Base-by-base conservation (phyloP, 1,284 basidiomycete genomes). In the Xerocomus amazonicus region DNA sequence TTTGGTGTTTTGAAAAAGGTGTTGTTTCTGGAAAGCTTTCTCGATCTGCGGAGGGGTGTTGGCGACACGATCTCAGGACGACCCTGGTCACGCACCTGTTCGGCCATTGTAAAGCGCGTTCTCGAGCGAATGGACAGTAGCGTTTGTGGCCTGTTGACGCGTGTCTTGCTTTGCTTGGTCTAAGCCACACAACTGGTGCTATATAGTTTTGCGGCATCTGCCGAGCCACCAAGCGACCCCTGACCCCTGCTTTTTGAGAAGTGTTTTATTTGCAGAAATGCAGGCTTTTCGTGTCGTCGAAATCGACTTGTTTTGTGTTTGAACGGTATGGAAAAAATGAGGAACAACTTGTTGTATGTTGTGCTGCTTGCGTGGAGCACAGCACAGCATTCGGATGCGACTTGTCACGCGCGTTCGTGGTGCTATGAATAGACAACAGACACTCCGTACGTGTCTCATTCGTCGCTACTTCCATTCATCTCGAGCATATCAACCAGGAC, bases 1-100 rank as follows among this genome's bases (percentile, higher is more conserved):
- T 84, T 99, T 99, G 73, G 92, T 81, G 78, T 97, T 97, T 76
- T 97, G 92, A 86, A 99, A 99, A 72, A 99, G 83, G 69, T 87
- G 83, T 75, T 99, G 96, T 80, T 97, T 97, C 77, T 96, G 93
- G 80, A 81, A 97, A 61, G 90, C 89, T 76, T 92, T 94, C 75
- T 95, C 91, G 67, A 93, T 83, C 88, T 94, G 41, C n/a, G 48
- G 48, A 42, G 19, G 14, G 44, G 13, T 13, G 47, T 49, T 31
- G 27, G 28, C 29, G 27, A 43, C 36, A 29, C 19, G 9, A 3
- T 41, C 7, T 17, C 19, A 14, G n/a, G 5, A 26, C 29, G 16
- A 23, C 16, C 6, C 38, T 46, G 16, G 3, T 28, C n/a, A 52
- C 67, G 35, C 40, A 66, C 65, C 51, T 66, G 65, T 48, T 66